These are phyloP conservation scores for Raffaelea ambrosiae DNA, from an alignment of 2,329 filamentous ascomycete species.

Conservation along the genomic window DNA sequence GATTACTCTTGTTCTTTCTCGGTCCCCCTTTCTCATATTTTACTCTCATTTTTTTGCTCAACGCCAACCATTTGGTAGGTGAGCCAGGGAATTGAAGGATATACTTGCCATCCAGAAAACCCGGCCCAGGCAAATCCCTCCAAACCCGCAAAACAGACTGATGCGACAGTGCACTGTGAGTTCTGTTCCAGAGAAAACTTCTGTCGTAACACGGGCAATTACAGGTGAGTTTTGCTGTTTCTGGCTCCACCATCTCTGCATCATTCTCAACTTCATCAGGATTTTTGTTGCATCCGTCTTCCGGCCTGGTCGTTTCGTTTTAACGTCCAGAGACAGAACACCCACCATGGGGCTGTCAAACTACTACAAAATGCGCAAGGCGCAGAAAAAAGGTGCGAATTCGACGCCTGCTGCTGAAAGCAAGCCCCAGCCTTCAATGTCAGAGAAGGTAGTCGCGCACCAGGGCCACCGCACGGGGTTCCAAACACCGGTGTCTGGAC, in stretches of 20 bases:
- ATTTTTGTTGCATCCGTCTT: not conserved
- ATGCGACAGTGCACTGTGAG: too few species aligned
- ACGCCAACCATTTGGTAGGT: too few species aligned
- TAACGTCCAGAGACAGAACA: not conserved
- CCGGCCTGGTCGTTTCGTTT: not conserved
- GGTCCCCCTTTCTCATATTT: too few species aligned
- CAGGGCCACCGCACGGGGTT: not conserved
- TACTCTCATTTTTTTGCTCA: too few species aligned
- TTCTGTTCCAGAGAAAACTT: too few species aligned
- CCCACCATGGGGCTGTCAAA: slow-evolving; percentile 1
- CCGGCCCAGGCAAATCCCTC: too few species aligned
- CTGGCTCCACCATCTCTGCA: not conserved
- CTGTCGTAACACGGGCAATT: too few species aligned
- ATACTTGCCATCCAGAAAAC: too few species aligned
- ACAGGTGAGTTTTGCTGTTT: too few species aligned
- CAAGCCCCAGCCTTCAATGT: slow-evolving; percentile 9
- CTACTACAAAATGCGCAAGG: slow-evolving; percentile 5
- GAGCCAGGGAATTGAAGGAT: too few species aligned
- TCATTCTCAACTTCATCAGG: not conserved
- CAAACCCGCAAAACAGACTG: too few species aligned
- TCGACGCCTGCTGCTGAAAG: not conserved
- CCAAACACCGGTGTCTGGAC: slow-evolving; percentile 19
- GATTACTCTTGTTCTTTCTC: too few species aligned
- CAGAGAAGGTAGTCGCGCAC: slow-evolving; percentile 27
- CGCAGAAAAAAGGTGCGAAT: not conserved